phyloP scores from a whole-genome alignment of 2,329 filamentous ascomycete species.

The Pseudocercospora vitis region DNA sequence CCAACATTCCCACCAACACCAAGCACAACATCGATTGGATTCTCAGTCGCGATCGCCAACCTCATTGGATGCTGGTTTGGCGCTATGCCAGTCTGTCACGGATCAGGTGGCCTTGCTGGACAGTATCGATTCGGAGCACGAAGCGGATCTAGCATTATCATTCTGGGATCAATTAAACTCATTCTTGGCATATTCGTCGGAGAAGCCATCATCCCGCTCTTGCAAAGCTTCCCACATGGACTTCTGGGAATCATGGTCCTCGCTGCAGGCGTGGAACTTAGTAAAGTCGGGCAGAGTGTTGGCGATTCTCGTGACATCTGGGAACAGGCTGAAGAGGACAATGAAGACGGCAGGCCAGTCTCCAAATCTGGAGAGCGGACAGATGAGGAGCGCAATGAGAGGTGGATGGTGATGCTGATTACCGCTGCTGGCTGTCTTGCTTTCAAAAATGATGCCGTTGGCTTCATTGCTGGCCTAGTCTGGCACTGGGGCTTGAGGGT shows the following conservation, averaged over 20 bases:
- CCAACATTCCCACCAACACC: slow-evolving; percentile 58
- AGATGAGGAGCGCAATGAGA: slow-evolving; percentile 68
- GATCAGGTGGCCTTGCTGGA: slow-evolving; percentile 83
- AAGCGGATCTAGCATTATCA: slow-evolving; percentile 77
- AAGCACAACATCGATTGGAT: slow-evolving; percentile 71
- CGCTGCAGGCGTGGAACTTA: slow-evolving; percentile 82
- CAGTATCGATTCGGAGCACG: slow-evolving; percentile 90
- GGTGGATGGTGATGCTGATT: slow-evolving; percentile 88
- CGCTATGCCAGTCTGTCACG: slow-evolving; percentile 93
- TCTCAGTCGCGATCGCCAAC: slow-evolving; percentile 84
- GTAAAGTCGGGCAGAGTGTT: slow-evolving; percentile 78
- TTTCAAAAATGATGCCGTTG: slow-evolving; percentile 86
- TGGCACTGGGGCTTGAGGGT: slow-evolving; percentile 68
- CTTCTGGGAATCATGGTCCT: slow-evolving; percentile 86
- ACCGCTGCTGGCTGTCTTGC: slow-evolving; percentile 80
- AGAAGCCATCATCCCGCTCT: slow-evolving; percentile 67
- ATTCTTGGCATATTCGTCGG: slow-evolving; percentile 74
- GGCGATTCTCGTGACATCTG: slow-evolving; percentile 68
- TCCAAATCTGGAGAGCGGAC: slow-evolving; percentile 56
- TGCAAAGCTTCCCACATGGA: slow-evolving; percentile 71
- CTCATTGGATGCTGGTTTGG: slow-evolving; percentile 85
- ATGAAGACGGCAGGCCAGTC: slow-evolving; percentile 31
- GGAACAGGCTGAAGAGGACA: slow-evolving; percentile 43
- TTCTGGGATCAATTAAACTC: slow-evolving; percentile 76
- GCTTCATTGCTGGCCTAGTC: slow-evolving; percentile 77